Base-by-base conservation (phyloP, 2,329 filamentous ascomycete genomes). In the Penicillium aurantiogriseum region DNA sequence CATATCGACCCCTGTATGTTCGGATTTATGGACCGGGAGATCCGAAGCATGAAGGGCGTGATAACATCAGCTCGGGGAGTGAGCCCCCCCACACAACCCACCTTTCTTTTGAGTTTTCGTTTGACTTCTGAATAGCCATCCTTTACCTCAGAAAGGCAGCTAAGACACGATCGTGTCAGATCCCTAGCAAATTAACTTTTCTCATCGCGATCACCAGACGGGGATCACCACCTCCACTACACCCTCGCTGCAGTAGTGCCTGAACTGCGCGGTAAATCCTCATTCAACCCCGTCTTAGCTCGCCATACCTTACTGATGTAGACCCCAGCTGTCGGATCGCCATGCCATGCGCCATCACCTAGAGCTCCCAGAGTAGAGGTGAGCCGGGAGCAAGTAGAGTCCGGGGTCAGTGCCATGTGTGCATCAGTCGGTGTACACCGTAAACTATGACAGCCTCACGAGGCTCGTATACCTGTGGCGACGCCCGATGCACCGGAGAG, bases 381-480 rank as follows among this genome's bases (percentile, higher is more conserved):
- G 51, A 54, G 46, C 50, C 11, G 45, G 43, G 21, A 49, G 29
- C 4, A 40, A 35, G 27, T 27, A 36, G 19, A 40, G 19, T 43
- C 39, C 15, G 54, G 44, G 44, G 44, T 56, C 56, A 55, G 57
- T 54, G 61, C 63, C 61, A 65, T 66, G 61, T 64, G 64, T 46
- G 57, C 60, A 60, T 55, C 40, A 59, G 60, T 60, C 60, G 62
- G 63, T 67, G 64, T 66, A 64, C 29, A 25, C 25, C 15, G 31
- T 36, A n/a, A 36, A 39, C 6, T 21, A 33, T 33, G 35, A 50
- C 27, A 27, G 36, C 33, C 55, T 48, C 48, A 50, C 57, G 54
- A 31, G 51, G 42, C 38, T 29, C 54, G 49, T 53, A 47, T 53
- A 47, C 9, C 35, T 53, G 54, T 21, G 23, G 23, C 60, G 46